Evolutionary conservation across 164 flowering plant genomes (phyloP), one percentile per base, ranked within the genome.

Genomic region (Sedum album): DNA sequence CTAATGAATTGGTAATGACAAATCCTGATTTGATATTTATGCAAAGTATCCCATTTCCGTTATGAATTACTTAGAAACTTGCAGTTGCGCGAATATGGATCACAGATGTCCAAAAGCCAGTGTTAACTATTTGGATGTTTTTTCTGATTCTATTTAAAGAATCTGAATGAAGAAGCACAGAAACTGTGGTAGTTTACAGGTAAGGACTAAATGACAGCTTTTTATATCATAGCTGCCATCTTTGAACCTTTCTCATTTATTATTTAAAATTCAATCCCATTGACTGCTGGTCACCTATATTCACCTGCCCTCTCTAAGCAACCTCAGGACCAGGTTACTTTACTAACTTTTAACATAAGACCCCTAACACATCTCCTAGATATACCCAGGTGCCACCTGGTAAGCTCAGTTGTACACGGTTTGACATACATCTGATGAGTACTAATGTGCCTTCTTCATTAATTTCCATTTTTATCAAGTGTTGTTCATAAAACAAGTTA

Each of bases 231-330:
- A 57, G 62, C 62, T 57, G 33, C 62, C 62, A 57, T 57, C 62
- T 57, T 57, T 57, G 62, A 57, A 57, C 62, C 7, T 28, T 57
- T 57, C 62, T 57, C 23, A 57, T 57, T 57, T 57, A 57, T 57
- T 57, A 28, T 28, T 57, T 33, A 28, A 3, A 57, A 5, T 15
- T 21, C 30, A 53, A 53, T 21, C 62, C 31, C 62, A 57, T 57
- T 57, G 62, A 57, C 28, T 28, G 62, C 31, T 28, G 6, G 33
- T 23, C 8, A 15, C 33, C 62, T 26, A 9, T 28, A 26, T 11
- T 57, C 62, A 57, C 62, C 62, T 57, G 62, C 62, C 62, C 9
- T 28, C 33, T 11, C 62, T 28, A 26, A 53, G 60, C 33, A 57
- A 4, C 60, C 23, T 2, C 30, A 9, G 60, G 30, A 14, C 31